Conservation (phyloP, 768 basidiomycete genomes). For the Russula sp. region DNA sequence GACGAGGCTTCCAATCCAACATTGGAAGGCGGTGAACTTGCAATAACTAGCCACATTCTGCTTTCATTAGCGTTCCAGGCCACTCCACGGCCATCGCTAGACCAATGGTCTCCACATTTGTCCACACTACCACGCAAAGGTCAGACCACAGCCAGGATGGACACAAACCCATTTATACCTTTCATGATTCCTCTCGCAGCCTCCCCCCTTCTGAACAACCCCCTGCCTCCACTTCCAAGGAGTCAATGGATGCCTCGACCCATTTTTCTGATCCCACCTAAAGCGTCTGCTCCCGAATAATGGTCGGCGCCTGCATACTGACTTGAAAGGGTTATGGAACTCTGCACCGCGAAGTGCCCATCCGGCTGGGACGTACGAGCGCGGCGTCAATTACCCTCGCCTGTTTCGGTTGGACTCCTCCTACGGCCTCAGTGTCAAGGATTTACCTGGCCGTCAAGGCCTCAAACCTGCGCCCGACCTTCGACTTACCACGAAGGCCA, state of each 20-base stretch:
- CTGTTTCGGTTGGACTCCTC: slow-evolving; percentile 23
- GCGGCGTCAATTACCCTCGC: slow-evolving; percentile 21
- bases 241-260: slow-evolving; percentile 14
- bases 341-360: slow-evolving; percentile 29
- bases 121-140: slow-evolving; percentile 8
- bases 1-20: slow-evolving; percentile 3
- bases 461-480: slow-evolving; percentile 13
- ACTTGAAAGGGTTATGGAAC: slow-evolving; percentile 24
- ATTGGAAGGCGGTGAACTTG: slow-evolving; percentile 6
- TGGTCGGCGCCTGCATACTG: slow-evolving; percentile 21
- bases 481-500: not conserved
- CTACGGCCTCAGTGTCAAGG: slow-evolving; percentile 8
- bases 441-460: slow-evolving; percentile 4
- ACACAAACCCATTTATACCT: slow-evolving; percentile 17
- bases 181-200: slow-evolving; percentile 1
- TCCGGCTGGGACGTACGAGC: slow-evolving; percentile 21
- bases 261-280: slow-evolving; percentile 15
- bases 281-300: slow-evolving; percentile 21
- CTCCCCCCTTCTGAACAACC: slow-evolving; percentile 7
- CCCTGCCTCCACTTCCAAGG: slow-evolving; percentile 10
- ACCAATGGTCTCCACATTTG: slow-evolving; percentile 18
- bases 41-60: slow-evolving; percentile 14
- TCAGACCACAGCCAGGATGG: slow-evolving; percentile 11
- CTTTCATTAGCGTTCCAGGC: slow-evolving; percentile 4
- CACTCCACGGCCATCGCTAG: slow-evolving; percentile 3